Evolutionary conservation across 768 basidiomycete genomes (phyloP), one percentile per base, ranked within the genome.

Genomic region (Leucocoprinus birnbaumii): DNA sequence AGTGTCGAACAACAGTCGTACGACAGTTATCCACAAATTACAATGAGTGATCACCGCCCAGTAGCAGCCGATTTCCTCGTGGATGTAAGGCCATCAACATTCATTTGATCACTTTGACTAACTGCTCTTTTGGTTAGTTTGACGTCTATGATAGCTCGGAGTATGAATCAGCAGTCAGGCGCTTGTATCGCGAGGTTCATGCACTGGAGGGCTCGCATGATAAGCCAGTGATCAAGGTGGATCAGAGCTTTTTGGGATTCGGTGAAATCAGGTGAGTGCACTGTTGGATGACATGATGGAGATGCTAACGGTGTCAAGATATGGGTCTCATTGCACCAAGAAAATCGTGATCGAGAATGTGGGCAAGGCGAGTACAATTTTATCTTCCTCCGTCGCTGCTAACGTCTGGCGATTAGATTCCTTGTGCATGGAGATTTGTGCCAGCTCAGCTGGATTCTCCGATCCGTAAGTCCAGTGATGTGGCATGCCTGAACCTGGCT

Each of bases 31-130:
- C 77, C 82, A 3, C 79, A 82, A 46, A 84, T 92, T 43, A 80
- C 77, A 3, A 78, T 89, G 75, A 92, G 91, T 62, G 91, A 94
- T 65, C 91, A 94, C 65, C 78, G 80, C 53, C 91, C 91, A 2
- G 83, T 93, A 14, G 82, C 86, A 13, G 86, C 87, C 2, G 78
- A 89, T 54, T 89, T 89, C 58, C 62, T 67, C 21, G 62, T 91
- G 8, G 68, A 80, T 61, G 91, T 91, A 56, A 56, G 80, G 68
- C 7, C 55, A n/a, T n/a, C n/a, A n/a, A n/a, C 34, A 11, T 27
- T 31, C 42, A 44, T 52, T 27, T n/a, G 18, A 21, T 16, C 35
- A 37, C 14, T 27, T 3, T 8, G 2, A 35, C 37, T 58, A 24
- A n/a, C 27, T 47, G 6, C 54, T n/a, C 24, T 13, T 42, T 11